These are phyloP conservation scores for Phyllostachys edulis DNA, from an alignment of 176 grass and related monocot genomes.

Conservation along the genomic window DNA sequence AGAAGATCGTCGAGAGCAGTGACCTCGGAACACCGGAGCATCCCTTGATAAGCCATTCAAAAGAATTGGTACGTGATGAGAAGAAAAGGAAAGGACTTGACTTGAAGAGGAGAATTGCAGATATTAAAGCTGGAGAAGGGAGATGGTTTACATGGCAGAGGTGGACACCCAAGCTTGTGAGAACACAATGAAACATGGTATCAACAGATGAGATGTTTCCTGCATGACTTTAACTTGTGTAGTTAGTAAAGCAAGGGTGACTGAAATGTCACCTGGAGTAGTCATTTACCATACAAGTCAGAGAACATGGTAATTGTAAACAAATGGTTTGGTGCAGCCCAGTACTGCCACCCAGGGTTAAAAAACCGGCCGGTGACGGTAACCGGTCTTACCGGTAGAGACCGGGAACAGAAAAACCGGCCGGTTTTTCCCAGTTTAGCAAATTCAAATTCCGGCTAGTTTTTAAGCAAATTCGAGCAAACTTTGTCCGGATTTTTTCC, in stretches of 20 bases:
- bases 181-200: constrained; percentile 59
- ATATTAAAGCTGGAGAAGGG: constrained; percentile 56
- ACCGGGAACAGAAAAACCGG: too few relatives aligned
- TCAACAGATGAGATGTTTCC: constrained; percentile 12
- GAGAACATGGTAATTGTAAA: constrained; percentile 16
- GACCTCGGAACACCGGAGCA: constrained; percentile 52
- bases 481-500: too few relatives aligned
- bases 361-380: too few relatives aligned
- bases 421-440: too few relatives aligned
- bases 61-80: constrained; percentile 35
- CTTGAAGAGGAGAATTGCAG: constrained; percentile 58
- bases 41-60: constrained; percentile 41
- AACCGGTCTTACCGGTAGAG: too few relatives aligned
- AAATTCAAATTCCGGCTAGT: too few relatives aligned
- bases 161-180: constrained; percentile 80
- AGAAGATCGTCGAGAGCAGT: constrained; percentile 65
- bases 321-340: constrained; percentile 9
- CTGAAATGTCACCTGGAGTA: constrained; percentile 16
- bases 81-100: constrained; percentile 52
- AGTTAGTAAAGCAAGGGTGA: constrained; percentile 13
- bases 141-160: constrained; percentile 63
- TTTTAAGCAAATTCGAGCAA: too few relatives aligned
- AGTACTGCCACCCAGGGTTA: too few relatives aligned
- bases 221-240: constrained; percentile 26
- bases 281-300: neutral